A percentile compares a stretch with the other conserved stretches of the same genome.
These are phyloP conservation scores for Lagenaria siceraria DNA, from an alignment of 306 rosid species.

Conservation along the genomic window DNA sequence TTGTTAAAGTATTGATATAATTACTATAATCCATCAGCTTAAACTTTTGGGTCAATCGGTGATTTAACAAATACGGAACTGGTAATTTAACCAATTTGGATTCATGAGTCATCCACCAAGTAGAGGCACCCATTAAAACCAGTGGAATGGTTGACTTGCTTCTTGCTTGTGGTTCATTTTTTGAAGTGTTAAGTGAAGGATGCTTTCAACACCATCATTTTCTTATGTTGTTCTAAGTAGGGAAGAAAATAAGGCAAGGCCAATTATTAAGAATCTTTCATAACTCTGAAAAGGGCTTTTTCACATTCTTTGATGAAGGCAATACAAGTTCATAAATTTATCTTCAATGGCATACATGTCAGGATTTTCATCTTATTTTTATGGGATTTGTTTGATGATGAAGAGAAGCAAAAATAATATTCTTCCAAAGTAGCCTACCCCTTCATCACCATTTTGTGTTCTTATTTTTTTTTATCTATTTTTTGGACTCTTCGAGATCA, in stretches of 20 bases:
- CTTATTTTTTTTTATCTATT: neutral
- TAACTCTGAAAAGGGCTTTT: neutral
- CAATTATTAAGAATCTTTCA: neutral
- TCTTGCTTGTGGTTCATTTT: neutral
- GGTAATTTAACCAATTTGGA: neutral
- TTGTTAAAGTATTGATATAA: too few relatives aligned
- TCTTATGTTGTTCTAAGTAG: neutral
- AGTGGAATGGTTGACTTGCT: neutral
- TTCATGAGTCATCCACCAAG: neutral
- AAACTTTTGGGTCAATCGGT: too few relatives aligned
- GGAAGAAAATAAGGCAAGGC: neutral
- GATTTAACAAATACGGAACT: too few relatives aligned
- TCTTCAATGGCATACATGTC: neutral
- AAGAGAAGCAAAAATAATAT: neutral
- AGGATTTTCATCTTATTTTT: neutral
- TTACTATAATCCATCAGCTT: too few relatives aligned
- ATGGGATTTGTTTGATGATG: neutral
- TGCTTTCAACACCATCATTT: neutral
- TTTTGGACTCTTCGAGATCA: conserved; percentile 16
- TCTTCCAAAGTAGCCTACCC: neutral
- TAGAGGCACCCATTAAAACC: neutral
- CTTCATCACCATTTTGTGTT: neutral
- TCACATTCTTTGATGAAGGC: neutral
- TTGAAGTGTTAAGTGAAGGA: neutral
- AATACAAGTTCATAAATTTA: neutral